phyloP scores from a whole-genome alignment of 2,329 filamentous ascomycete genomes.

The Shiraia sp. region DNA sequence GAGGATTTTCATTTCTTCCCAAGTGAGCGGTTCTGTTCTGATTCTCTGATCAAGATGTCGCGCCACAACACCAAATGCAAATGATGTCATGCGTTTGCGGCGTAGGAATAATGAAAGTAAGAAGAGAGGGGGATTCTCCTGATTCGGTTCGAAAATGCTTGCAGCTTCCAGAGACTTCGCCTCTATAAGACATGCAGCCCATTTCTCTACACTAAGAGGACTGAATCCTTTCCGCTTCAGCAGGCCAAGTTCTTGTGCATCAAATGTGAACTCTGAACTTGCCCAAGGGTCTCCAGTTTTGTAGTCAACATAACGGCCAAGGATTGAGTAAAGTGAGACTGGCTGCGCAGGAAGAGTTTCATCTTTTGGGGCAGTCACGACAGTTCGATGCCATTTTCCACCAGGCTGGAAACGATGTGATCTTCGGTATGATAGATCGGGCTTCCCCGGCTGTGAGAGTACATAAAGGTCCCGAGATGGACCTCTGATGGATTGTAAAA shows the following conservation, averaged over 20 bases:
- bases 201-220: conserved; percentile 19
- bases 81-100: conserved; percentile 26
- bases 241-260: conserved; percentile 18
- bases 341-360: conserved; percentile 7
- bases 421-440: conserved; percentile 18
- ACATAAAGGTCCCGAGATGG: conserved; percentile 24
- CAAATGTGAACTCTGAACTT: conserved; percentile 17
- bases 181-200: conserved; percentile 27
- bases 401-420: conserved; percentile 3
- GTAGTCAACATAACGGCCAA: conserved; percentile 29
- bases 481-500: conserved; percentile 25
- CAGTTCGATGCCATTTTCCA: not conserved
- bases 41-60: conserved; percentile 26
- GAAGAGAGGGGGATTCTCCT: conserved; percentile 31
- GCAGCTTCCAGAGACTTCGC: conserved; percentile 20
- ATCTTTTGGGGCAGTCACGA: not conserved
- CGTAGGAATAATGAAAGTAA: conserved; percentile 37
- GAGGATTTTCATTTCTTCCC: conserved; percentile 29
- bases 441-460: conserved; percentile 7
- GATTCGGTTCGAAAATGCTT: conserved; percentile 17
- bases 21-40: conserved; percentile 17
- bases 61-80: conserved; percentile 28
- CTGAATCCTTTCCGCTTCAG: conserved; percentile 24
- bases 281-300: conserved; percentile 6
- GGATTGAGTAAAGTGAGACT: conserved; percentile 27